These are phyloP conservation scores for Jacaranda copaia DNA, from an alignment of 257 asterid species.

Conservation along the genomic window DNA sequence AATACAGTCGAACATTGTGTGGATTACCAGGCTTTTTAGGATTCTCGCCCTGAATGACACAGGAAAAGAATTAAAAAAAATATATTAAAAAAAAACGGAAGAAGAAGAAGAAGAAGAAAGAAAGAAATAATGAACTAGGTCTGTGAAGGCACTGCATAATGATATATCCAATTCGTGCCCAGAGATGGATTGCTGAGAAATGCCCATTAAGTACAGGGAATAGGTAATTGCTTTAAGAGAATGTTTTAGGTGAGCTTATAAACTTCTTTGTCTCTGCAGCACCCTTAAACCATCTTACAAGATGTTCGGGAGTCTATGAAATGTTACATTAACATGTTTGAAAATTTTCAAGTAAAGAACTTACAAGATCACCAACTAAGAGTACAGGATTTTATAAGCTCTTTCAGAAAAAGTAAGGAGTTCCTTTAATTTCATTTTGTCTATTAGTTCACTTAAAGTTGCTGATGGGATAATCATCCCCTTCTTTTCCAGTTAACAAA, in stretches of 20 bases:
- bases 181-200: not conserved
- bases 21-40: constrained; percentile 95
- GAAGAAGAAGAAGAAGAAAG: too few relatives aligned
- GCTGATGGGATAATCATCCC: not conserved
- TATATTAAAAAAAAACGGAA: not conserved
- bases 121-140: not conserved
- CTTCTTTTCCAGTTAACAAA: not conserved
- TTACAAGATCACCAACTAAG: too few relatives aligned
- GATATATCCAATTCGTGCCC: not conserved
- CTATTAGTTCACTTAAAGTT: too few relatives aligned
- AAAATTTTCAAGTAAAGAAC: too few relatives aligned
- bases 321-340: too few relatives aligned
- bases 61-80: not conserved
- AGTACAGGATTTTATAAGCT: too few relatives aligned
- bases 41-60: constrained; percentile 75
- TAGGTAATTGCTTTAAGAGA: not conserved
- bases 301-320: too few relatives aligned
- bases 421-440: too few relatives aligned
- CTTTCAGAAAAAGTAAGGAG: too few relatives aligned
- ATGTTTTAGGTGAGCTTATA: too few relatives aligned
- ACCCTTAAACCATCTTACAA: too few relatives aligned
- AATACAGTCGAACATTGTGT: constrained; percentile 82
- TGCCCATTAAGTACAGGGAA: not conserved
- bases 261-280: too few relatives aligned
- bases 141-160: not conserved